Evolutionary conservation across 1,139 yeast species (phyloP), one percentile per base, ranked within the genome.

Genomic region (Candida pseudoviswanathii): DNA sequence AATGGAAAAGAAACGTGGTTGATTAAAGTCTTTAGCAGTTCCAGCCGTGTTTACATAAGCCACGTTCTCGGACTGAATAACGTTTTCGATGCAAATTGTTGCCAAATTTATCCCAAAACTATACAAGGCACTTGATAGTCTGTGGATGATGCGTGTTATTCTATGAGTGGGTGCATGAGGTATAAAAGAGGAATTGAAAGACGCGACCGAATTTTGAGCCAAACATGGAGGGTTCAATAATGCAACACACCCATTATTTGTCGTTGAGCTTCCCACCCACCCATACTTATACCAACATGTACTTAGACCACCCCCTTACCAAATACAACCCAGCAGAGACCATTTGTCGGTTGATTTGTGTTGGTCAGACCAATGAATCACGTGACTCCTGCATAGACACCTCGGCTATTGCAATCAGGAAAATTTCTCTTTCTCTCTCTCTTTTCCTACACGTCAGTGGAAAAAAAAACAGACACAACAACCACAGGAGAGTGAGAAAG

Each of bases 371-470:
- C n/a, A n/a, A n/a, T n/a, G n/a, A 5, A 36, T 36, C 39, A 36
- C 39, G 39, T 36, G 39, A 36, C n/a, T 36, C 39, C 27, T 36
- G 29, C 39, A 36, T 22, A 22, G 9, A 29, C 4, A 11, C 24
- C 29, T 36, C 29, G 39, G 39, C 10, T 36, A 36, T 36, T 22
- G 24, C 26, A 8, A 22, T 9, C 24, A 11, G 11, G 11, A 4
- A 2, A 5, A 2, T 34, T 22, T 9, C 2, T 36, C 27, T 16
- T 36, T 16, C 7, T 33, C 7, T 33, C 24, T 21, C 10, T 36
- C n/a, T 21, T 36, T 36, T 22, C 24, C 39, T 36, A 21, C 39
- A 36, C 39, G 39, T 36, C 39, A 36, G 39, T 5, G 24, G 26
- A 34, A 36, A 37, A 37, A 25, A 10, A 25, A 25, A 36, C n/a